These are phyloP conservation scores for Euphrasia confusa DNA, from an alignment of 257 asterid species.

Conservation along the genomic window DNA sequence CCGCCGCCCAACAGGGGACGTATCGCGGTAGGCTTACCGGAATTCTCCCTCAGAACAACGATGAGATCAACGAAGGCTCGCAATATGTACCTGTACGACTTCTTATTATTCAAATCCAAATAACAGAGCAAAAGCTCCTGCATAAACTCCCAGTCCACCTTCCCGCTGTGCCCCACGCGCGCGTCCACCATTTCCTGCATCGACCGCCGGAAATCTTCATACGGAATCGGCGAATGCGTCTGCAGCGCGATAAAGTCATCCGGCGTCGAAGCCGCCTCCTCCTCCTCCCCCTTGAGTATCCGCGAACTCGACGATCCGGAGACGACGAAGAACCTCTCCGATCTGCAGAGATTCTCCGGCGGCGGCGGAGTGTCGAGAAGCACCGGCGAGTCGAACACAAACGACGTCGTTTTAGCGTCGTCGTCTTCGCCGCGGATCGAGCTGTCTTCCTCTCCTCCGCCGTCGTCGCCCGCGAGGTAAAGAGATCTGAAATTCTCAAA, in stretches of 20 bases:
- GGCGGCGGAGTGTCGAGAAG: conserved; percentile 31
- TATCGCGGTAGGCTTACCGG: conserved; percentile 30
- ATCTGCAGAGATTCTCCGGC: conserved; percentile 32
- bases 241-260: conserved; percentile 41
- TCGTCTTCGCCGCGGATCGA: conserved; percentile 11
- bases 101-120: conserved; percentile 61
- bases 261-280: too few species aligned
- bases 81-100: conserved; percentile 46
- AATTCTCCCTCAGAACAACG: conserved; percentile 39
- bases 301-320: too few species aligned
- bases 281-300: too few species aligned
- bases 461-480: conserved; percentile 29
- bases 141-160: conserved; percentile 69
- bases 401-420: conserved; percentile 14
- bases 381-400: conserved; percentile 33
- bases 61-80: conserved; percentile 66
- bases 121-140: conserved; percentile 70
- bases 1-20: conserved; percentile 22
- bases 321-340: conserved; percentile 39
- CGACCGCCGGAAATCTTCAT: conserved; percentile 48
- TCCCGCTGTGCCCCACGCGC: conserved; percentile 45
- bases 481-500: conserved; percentile 61
- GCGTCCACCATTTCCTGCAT: conserved; percentile 58
- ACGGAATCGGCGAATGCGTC: conserved; percentile 46
- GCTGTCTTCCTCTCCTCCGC: conserved; percentile 22